Base-by-base conservation (phyloP, 192 early-diverging fungal genomes). In the Coemansia reversa region DNA sequence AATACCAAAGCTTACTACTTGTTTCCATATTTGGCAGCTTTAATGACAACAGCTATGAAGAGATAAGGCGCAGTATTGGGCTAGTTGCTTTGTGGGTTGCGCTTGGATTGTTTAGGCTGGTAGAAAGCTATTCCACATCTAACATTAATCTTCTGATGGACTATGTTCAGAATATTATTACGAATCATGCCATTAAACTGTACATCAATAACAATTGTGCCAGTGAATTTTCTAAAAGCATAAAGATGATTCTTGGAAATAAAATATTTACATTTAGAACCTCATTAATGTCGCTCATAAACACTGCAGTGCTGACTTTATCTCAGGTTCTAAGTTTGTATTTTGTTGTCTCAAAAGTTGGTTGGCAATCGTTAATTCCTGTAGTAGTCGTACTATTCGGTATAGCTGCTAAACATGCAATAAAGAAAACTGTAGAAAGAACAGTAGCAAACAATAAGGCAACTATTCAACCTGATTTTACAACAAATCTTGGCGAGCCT, bases 321-420 rank as follows among this genome's bases (percentile, higher is more conserved):
- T 62, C 61, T 0, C 60, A 70, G 27, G 2, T 52, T 27, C 58
- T 70, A 11, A 55, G 57, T 27, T 23, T 63, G 19, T 70, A 70
- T 62, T 27, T 70, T 32, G 61, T 70, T 0, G 29, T 70, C 7
- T 42, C 48, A 0, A 62, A 39, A 32, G 20, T 70, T 47, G 67
- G 67, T 19, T 70, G 60, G 56, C 50, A 20, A 24, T 63, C 56
- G 7, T 20, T 63, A 18, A 63, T 70, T 35, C 67, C 67, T 18
- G 28, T 68, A 23, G 58, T 47, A 18, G 30, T 68, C 14, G 66
- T 59, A 1, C 24, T 62, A 11, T 33, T 35, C 12, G 39, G 61
- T 56, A 18, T 35, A 25, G 27, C 22, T 1, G 24, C 39, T 1
- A 25, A 23, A 16, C 22, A 42, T 42, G 5, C 24, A 20, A 14